phyloP scores from a whole-genome alignment of 345 rosid genomes.

The Eucalyptus pumila region DNA sequence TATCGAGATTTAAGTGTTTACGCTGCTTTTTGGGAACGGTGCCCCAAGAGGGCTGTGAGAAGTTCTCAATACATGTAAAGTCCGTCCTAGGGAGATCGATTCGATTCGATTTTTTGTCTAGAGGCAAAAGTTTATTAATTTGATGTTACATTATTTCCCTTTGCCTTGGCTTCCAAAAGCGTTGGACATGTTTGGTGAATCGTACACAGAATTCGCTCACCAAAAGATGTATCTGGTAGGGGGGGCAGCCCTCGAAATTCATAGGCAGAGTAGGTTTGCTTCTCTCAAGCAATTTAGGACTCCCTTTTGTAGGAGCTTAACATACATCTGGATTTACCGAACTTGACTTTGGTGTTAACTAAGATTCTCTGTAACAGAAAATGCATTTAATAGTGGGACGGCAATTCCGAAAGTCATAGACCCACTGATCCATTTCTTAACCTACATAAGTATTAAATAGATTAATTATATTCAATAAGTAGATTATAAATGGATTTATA shows the following conservation, averaged over 20 bases:
- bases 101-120: not conserved
- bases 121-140: not conserved
- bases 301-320: too few species aligned
- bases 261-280: not conserved
- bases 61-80: not conserved
- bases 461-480: too few species aligned
- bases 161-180: not conserved
- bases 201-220: not conserved
- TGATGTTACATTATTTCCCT: not conserved
- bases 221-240: not conserved
- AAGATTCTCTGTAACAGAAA: not conserved
- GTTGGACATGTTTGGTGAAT: not conserved
- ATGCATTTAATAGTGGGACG: not conserved
- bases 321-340: too few species aligned
- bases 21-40: not conserved
- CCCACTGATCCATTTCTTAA: too few species aligned
- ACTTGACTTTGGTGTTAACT: too few species aligned
- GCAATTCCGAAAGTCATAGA: too few species aligned
- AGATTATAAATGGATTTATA: rapidly evolving
- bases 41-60: not conserved
- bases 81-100: not conserved
- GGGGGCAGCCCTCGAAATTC: not conserved
- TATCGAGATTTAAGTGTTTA: not conserved
- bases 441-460: too few species aligned
- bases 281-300: not conserved